Percentiles rank a stretch among this genome's conserved stretches.
Evolutionary conservation across 169 alveolate species (phyloP).

Genomic region (Cytauxzoon felis): DNA sequence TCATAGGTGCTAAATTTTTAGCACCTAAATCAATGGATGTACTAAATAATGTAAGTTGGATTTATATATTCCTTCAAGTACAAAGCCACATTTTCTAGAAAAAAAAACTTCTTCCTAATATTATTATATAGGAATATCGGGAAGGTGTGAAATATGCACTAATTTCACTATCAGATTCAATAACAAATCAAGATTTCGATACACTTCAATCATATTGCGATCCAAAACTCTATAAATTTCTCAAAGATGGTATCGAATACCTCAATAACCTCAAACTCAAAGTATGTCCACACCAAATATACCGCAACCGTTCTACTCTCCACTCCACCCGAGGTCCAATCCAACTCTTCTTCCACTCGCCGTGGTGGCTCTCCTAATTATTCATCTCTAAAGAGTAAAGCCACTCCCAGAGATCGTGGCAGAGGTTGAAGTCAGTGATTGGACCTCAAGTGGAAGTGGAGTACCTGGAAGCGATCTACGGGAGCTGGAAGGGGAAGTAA

Average conservation of each 20-base stretch:
- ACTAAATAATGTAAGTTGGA: constrained; percentile 6
- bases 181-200: constrained; percentile 7
- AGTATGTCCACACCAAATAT: constrained; percentile 12
- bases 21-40: constrained; percentile 25
- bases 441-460: no score
- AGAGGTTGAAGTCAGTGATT: no score
- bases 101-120: not conserved
- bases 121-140: not conserved
- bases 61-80: not conserved
- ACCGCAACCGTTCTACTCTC: no score
- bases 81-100: not conserved
- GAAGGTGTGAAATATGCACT: constrained; percentile 31
- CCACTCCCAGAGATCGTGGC: no score
- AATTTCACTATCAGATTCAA: not conserved
- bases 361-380: no score
- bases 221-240: constrained; percentile 3
- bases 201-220: constrained; percentile 26
- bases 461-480: no score
- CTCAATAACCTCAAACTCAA: constrained; percentile 27
- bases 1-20: constrained; percentile 31
- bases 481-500: no score
- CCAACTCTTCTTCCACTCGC: no score
- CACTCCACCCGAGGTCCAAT: no score
- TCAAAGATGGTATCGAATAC: constrained; percentile 10
- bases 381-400: no score